A percentile compares a stretch with the other conserved stretches of the same genome.
These are phyloP conservation scores for Mariannaea sp. DNA, from an alignment of 2,329 filamentous ascomycete genomes.

Conservation along the genomic window DNA sequence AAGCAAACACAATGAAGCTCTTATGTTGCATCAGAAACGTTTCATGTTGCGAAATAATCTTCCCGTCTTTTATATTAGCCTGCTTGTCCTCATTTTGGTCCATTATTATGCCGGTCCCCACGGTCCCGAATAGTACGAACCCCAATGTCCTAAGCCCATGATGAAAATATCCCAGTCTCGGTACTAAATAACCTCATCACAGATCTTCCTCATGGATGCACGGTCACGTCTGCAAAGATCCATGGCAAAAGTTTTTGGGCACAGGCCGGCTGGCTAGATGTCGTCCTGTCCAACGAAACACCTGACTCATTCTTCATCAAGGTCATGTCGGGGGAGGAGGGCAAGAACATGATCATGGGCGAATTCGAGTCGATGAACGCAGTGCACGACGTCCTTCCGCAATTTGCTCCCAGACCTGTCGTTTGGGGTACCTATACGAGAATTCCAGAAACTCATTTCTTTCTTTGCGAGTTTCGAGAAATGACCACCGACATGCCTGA, in stretches of 20 bases:
- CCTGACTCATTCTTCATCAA: slow-evolving; percentile 37
- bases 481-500: slow-evolving; percentile 33
- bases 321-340: slow-evolving; percentile 11
- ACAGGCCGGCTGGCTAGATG: slow-evolving; percentile 40
- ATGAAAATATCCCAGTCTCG: no score
- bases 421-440: slow-evolving; percentile 14
- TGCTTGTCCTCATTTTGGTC: no score
- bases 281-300: slow-evolving; percentile 33
- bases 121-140: no score
- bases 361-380: slow-evolving; percentile 21
- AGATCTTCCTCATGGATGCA: slow-evolving; percentile 42
- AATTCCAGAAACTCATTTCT: slow-evolving; percentile 16
- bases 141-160: no score
- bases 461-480: slow-evolving; percentile 21
- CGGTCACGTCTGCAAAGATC: slow-evolving; percentile 35
- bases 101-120: no score
- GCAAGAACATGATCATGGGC: slow-evolving; percentile 17
- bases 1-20: no score
- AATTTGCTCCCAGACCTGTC: slow-evolving; percentile 21
- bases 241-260: slow-evolving; percentile 46
- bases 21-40: no score
- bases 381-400: slow-evolving; percentile 2
- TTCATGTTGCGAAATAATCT: no score
- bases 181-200: no score
- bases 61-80: no score